phyloP scores from a whole-genome alignment of 192 early-diverging fungal species.

The Mortierella alpina region DNA sequence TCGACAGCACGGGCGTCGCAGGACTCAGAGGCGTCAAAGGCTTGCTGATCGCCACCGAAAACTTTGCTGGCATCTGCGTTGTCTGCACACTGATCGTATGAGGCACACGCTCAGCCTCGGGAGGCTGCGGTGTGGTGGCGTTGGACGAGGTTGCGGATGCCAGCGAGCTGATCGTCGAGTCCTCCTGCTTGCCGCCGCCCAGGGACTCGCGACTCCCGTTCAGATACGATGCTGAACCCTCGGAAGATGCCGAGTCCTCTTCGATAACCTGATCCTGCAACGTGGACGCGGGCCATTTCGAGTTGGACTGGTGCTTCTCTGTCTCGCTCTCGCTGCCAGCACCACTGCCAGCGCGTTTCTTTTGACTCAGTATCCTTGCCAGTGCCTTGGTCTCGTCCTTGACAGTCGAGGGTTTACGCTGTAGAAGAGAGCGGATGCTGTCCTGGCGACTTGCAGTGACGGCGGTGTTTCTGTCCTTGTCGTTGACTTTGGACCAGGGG shows the following conservation, averaged over 20 bases:
- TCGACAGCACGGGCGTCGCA: constrained; percentile 21
- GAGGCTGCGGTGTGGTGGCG: neutral
- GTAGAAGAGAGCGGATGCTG: constrained; percentile 46
- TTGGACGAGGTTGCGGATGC: neutral
- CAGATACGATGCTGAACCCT: constrained; percentile 23
- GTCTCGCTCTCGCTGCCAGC: constrained; percentile 24
- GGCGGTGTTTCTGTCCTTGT: constrained; percentile 33
- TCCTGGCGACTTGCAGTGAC: constrained; percentile 11
- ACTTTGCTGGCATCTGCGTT: constrained; percentile 35
- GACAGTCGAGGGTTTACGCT: constrained; percentile 47
- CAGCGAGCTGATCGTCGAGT: neutral
- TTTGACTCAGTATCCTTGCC: constrained; percentile 41
- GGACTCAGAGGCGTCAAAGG: constrained; percentile 17
- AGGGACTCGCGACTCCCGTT: constrained; percentile 1
- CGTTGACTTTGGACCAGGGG: constrained; percentile 50
- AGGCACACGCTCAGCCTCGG: constrained; percentile 31
- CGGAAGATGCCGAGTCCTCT: constrained; percentile 38
- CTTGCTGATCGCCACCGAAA: constrained; percentile 38
- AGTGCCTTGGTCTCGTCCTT: constrained; percentile 53
- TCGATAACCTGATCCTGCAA: constrained; percentile 46
- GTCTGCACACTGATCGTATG: constrained; percentile 45
- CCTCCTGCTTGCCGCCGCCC: constrained; percentile 24
- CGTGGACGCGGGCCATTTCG: constrained; percentile 16
- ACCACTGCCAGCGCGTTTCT: constrained; percentile 9
- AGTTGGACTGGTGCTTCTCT: constrained; percentile 9